Evolutionary conservation across 148 eudicot species (phyloP).

Genomic region (Fagopyrum esculentum): DNA sequence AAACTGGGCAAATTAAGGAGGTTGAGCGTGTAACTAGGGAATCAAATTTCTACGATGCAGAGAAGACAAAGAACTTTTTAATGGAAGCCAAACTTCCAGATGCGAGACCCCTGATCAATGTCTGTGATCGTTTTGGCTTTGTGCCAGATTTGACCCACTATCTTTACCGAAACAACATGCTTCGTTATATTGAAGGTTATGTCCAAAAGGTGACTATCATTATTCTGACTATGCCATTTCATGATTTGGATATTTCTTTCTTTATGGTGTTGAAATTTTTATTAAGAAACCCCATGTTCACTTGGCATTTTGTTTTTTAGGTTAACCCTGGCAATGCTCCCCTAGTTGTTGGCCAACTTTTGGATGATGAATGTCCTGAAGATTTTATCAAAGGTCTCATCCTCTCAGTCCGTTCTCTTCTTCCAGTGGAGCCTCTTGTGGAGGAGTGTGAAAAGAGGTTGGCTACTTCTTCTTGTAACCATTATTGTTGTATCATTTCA

Average conservation of each 20-base stretch:
- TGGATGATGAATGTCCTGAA: slow-evolving; percentile 97
- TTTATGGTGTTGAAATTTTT: neutral
- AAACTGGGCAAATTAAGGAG: slow-evolving; percentile 96
- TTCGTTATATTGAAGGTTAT: slow-evolving; percentile 95
- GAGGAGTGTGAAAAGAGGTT: slow-evolving; percentile 96
- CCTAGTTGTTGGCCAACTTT: slow-evolving; percentile 85
- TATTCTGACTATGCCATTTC: neutral
- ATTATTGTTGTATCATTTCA: slow-evolving; percentile 2
- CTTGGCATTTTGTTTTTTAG: slow-evolving; percentile 25
- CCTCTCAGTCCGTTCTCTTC: slow-evolving; percentile 90
- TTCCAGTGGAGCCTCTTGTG: slow-evolving; percentile 94
- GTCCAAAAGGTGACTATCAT: slow-evolving; percentile 69
- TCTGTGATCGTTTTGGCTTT: slow-evolving; percentile 91
- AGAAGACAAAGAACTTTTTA: slow-evolving; percentile 88
- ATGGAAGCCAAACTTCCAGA: slow-evolving; percentile 99
- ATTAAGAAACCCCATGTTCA: neutral
- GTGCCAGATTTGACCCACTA: slow-evolving; percentile 97
- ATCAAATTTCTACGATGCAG: slow-evolving; percentile 87
- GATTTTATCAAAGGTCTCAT: slow-evolving; percentile 95
- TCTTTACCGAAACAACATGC: slow-evolving; percentile 86
- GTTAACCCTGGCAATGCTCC: slow-evolving; percentile 98
- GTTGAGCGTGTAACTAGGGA: slow-evolving; percentile 98
- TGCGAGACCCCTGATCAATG: slow-evolving; percentile 94
- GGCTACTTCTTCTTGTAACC: neutral
- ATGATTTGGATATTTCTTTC: neutral